Evolutionary conservation across 768 basidiomycete genomes (phyloP).

Genomic region (Russula emetica): DNA sequence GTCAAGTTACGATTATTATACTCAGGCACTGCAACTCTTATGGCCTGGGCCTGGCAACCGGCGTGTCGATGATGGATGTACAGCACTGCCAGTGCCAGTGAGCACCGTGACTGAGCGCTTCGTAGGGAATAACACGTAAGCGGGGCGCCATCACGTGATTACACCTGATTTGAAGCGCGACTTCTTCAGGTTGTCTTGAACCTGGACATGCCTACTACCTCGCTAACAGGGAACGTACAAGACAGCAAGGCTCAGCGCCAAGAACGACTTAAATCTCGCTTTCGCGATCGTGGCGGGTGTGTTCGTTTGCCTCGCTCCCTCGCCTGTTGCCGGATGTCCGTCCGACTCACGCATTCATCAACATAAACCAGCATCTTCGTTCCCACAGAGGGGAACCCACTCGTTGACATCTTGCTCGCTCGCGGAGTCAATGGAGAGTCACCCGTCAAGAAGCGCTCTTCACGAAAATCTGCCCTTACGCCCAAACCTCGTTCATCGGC

Average conservation of each 20-base stretch:
- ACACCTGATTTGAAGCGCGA: not conserved
- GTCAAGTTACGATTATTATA: no score
- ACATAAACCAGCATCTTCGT: constrained; percentile 45
- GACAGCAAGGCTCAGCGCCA: constrained; percentile 59
- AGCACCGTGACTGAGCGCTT: no score
- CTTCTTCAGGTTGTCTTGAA: no score
- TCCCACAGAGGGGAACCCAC: constrained; percentile 46
- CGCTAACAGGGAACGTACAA: constrained; percentile 40
- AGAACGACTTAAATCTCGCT: constrained; percentile 59
- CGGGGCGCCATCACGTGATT: constrained; percentile 4
- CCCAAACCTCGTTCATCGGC: not conserved
- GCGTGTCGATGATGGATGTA: no score
- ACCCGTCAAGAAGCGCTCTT: constrained; percentile 35
- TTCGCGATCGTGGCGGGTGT: constrained; percentile 51
- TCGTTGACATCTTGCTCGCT: constrained; percentile 51
- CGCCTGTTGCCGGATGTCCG: not conserved
- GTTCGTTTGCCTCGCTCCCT: constrained; percentile 11
- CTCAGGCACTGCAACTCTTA: no score
- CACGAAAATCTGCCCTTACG: not conserved
- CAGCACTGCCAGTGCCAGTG: no score
- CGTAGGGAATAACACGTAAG: not conserved
- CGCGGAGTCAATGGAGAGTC: constrained; percentile 47
- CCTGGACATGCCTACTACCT: not conserved
- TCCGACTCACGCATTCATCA: not conserved
- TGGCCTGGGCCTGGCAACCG: no score